Conservation (phyloP, 306 rosid species). For the Sicyos baderoa region DNA sequence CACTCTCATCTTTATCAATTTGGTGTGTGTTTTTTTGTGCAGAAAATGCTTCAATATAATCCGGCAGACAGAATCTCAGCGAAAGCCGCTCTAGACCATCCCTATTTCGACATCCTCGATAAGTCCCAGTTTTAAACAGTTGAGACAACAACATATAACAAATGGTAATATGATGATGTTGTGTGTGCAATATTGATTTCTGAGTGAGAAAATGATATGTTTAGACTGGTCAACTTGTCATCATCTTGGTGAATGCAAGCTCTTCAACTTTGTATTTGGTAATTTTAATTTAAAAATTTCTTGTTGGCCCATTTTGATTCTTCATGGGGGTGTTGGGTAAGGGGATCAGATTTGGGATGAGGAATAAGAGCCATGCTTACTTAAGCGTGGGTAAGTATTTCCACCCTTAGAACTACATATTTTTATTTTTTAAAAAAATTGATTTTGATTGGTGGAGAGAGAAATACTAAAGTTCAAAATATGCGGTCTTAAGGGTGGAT, state of each 20-base stretch:
- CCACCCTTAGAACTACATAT: no score
- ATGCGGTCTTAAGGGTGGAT: no score
- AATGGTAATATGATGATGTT: not conserved
- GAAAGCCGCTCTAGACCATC: conserved; percentile 91
- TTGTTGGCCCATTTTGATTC: not conserved
- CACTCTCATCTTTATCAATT: not conserved
- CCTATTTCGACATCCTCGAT: conserved; percentile 86
- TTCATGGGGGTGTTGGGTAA: no score
- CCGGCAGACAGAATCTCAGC: conserved; percentile 91
- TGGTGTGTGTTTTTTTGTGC: conserved; percentile 6
- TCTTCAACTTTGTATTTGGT: not conserved
- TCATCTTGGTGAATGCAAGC: conserved; percentile 17
- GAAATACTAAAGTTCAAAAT: no score
- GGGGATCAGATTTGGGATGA: no score
- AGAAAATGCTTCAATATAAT: conserved; percentile 83
- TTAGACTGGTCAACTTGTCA: not conserved
- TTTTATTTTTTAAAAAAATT: no score
- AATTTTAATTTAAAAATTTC: not conserved
- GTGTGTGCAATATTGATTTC: conserved; percentile 2
- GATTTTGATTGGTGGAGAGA: no score
- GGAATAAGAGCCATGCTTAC: no score
- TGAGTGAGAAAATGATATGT: not conserved
- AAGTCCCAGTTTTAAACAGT: conserved; percentile 51
- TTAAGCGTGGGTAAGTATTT: no score
- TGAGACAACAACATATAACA: not conserved